These are phyloP conservation scores for Cinchona pubescens DNA, from an alignment of 257 asterid genomes.

Conservation along the genomic window DNA sequence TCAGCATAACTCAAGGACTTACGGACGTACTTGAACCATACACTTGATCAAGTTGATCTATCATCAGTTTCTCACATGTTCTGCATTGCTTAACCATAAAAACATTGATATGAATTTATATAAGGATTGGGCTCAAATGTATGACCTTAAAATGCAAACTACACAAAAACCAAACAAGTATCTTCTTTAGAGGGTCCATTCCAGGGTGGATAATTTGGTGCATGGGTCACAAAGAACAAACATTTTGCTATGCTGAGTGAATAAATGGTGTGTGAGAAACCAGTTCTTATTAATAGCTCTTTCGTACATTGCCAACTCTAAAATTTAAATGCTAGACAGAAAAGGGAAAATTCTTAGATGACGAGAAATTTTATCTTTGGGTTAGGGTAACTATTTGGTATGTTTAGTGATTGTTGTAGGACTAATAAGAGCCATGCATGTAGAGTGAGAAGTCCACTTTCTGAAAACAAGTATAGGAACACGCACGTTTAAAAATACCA, in stretches of 20 bases:
- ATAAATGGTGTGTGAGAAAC: background rate
- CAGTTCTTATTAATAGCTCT: background rate
- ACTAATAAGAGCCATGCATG: no score
- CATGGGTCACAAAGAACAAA: slow-evolving; percentile 15
- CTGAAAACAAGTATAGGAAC: no score
- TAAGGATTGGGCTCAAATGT: background rate
- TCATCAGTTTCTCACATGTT: slow-evolving; percentile 31
- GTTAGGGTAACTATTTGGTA: no score
- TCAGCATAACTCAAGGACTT: slow-evolving; percentile 36
- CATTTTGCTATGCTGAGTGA: background rate
- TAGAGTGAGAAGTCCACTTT: no score
- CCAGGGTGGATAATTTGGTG: slow-evolving; percentile 19
- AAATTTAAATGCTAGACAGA: background rate
- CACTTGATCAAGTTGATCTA: slow-evolving; percentile 11
- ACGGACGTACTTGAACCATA: slow-evolving; percentile 52
- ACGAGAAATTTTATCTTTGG: no score
- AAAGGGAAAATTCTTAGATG: background rate
- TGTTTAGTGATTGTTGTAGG: no score
- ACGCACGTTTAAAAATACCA: no score
- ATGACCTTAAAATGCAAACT: slow-evolving; percentile 1
- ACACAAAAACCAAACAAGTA: slow-evolving; percentile 2
- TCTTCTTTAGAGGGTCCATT: slow-evolving; percentile 28
- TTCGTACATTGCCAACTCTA: slow-evolving; percentile 1
- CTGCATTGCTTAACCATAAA: slow-evolving; percentile 24
- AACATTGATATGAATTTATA: slow-evolving; percentile 13